Evolutionary conservation across 2,329 filamentous ascomycete genomes (phyloP), one percentile per base, ranked within the genome.

Genomic region (Cadophora gregata): DNA sequence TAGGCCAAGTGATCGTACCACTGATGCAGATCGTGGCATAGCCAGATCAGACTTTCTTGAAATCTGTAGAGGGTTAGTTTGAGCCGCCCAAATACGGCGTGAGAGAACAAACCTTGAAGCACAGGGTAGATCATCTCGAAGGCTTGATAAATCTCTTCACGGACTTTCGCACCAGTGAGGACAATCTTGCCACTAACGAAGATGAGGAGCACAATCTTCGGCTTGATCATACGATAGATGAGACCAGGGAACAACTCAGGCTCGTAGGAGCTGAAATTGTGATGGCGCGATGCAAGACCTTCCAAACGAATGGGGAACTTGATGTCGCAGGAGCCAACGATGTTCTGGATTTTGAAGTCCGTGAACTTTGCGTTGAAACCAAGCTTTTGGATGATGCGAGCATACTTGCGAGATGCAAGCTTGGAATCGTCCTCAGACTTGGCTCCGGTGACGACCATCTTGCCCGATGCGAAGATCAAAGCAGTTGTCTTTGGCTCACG

Each of bases 171-270:
- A 77, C 96, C 96, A 50, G 96, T 98, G 78, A 98, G 86, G 76
- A 98, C 96, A 70, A 98, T 98, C 87, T 98, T 98, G 77, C 95
- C 96, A 77, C 91, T 96, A 76, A 98, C 95, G 83, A 98, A 98
- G 80, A 99, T 97, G 78, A 98, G 84, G 29, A 98, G 89, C 63
- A 98, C 95, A 74, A 98, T 97, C 89, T 98, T 98, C 24, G 96
- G 96, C 86, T 98, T 98, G 86, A 98, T 97, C 96, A 99, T 99
- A 80, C 96, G 93, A 83, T 99, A 99, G 82, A 99, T 99, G 62
- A 99, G 90, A 88, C 96, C 96, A 77, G 96, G 96, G 87, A 98
- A 99, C 79, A 99, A 81, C 79, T 99, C 96, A 73, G 96, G 96
- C 81, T 99, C 96, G 81, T 99, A 99, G 66, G 94, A 97, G 82